These are phyloP conservation scores for Neurospora discreta DNA, from an alignment of 495 filamentous ascomycete species.

Conservation along the genomic window DNA sequence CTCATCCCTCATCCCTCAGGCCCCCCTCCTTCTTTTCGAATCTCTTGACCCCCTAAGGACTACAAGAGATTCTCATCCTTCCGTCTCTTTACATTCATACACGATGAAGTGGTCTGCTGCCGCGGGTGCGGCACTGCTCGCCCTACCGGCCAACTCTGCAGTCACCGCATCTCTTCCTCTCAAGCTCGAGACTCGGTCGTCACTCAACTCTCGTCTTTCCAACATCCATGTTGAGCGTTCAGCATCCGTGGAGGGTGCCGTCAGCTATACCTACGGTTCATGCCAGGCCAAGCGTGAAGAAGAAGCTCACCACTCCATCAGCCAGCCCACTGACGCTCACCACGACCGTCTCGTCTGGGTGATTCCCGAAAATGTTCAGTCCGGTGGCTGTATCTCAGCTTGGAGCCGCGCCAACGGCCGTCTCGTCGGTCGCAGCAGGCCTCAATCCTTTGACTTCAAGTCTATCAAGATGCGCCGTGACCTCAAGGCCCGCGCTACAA, in stretches of 20 bases:
- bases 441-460: slow-evolving; percentile 16
- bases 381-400: slow-evolving; percentile 42
- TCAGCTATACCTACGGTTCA: slow-evolving; percentile 31
- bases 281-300: slow-evolving; percentile 14
- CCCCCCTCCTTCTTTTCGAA: neutral
- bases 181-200: slow-evolving; percentile 24
- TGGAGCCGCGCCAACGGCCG: slow-evolving; percentile 26
- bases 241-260: slow-evolving; percentile 13
- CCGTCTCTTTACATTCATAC: neutral
- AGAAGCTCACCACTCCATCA: slow-evolving; percentile 25
- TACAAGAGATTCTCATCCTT: neutral
- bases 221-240: slow-evolving; percentile 32
- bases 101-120: slow-evolving; percentile 1
- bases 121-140: neutral
- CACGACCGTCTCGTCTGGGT: slow-evolving; percentile 41
- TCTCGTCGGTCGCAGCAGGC: slow-evolving; percentile 34
- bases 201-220: slow-evolving; percentile 30
- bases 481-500: neutral
- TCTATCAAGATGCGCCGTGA: neutral
- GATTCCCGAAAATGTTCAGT: slow-evolving; percentile 32
- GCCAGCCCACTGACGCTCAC: slow-evolving; percentile 5
- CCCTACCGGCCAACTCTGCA: neutral
- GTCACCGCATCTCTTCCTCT: slow-evolving; percentile 16
- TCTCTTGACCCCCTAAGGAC: neutral
- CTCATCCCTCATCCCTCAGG: neutral